phyloP scores from a whole-genome alignment of 345 rosid genomes.

The Syzygium jambos region DNA sequence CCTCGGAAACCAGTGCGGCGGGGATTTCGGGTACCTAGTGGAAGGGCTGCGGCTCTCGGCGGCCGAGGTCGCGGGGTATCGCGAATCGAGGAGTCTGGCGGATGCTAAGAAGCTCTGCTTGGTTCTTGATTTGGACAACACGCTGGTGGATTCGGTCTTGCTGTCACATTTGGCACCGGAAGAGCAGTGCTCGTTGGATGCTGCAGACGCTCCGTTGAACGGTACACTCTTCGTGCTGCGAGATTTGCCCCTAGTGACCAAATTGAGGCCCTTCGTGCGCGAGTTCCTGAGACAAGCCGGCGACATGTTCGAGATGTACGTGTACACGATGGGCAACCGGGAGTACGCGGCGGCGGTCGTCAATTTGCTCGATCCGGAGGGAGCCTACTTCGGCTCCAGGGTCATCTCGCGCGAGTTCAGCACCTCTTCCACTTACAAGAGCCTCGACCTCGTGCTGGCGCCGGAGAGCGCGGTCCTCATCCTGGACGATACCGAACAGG shows the following conservation, averaged over 20 bases:
- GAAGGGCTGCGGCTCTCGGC: constrained; percentile 4
- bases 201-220: not conserved
- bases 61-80: not conserved
- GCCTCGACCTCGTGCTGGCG: constrained; percentile 1
- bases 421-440: not conserved
- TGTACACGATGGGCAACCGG: constrained; percentile 10
- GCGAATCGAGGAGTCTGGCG: not conserved
- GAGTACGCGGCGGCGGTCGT: not conserved
- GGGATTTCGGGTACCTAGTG: not conserved
- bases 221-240: not conserved
- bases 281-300: constrained; percentile 6
- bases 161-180: not conserved
- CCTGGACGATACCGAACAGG: constrained; percentile 3
- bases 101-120: not conserved
- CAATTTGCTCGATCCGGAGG: constrained; percentile 1
- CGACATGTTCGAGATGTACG: constrained; percentile 9
- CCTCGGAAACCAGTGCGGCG: not conserved
- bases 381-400: not conserved
- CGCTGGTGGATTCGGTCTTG: not conserved
- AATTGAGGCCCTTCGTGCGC: constrained; percentile 13
- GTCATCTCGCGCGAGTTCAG: constrained; percentile 1
- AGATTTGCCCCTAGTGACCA: not conserved
- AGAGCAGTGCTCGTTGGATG: not conserved
- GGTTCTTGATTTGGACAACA: constrained; percentile 22
- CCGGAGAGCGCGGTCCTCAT: not conserved